Conservation (phyloP, 148 eudicot species). For the Talinum fruticosum region DNA sequence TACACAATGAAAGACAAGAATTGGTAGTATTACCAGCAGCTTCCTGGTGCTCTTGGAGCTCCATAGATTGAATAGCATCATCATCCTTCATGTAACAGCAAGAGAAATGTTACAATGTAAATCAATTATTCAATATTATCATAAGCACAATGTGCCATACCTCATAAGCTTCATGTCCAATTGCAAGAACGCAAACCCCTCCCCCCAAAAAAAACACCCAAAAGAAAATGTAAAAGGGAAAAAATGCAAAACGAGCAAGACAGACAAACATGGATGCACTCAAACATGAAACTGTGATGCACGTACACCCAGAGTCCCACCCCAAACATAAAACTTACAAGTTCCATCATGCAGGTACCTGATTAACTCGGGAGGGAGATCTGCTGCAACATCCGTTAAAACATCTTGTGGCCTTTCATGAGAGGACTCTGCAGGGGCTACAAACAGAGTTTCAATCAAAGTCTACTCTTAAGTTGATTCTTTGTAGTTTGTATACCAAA, state of each 20-base stretch:
- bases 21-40: constrained; percentile 24
- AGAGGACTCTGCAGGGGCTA: constrained; percentile 22
- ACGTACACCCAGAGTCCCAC: too few species aligned
- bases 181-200: not conserved
- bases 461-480: not conserved
- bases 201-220: not conserved
- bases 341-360: constrained; percentile 19
- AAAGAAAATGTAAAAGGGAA: not conserved
- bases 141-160: not conserved
- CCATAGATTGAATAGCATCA: constrained; percentile 31
- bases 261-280: too few species aligned
- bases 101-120: not conserved
- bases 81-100: constrained; percentile 24
- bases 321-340: not conserved
- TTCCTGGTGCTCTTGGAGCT: constrained; percentile 17
- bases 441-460: constrained; percentile 11
- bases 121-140: not conserved
- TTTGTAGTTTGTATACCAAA: not conserved
- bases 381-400: constrained; percentile 20
- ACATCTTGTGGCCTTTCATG: constrained; percentile 19
- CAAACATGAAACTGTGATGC: too few species aligned
- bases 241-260: not conserved
- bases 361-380: constrained; percentile 14
- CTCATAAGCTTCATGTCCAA: not conserved
- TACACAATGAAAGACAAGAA: not conserved